Percentiles rank a stretch among this genome's conserved stretches.
Evolutionary conservation across 805 yeast species (phyloP).

Genomic region (Kazachstania africana): DNA sequence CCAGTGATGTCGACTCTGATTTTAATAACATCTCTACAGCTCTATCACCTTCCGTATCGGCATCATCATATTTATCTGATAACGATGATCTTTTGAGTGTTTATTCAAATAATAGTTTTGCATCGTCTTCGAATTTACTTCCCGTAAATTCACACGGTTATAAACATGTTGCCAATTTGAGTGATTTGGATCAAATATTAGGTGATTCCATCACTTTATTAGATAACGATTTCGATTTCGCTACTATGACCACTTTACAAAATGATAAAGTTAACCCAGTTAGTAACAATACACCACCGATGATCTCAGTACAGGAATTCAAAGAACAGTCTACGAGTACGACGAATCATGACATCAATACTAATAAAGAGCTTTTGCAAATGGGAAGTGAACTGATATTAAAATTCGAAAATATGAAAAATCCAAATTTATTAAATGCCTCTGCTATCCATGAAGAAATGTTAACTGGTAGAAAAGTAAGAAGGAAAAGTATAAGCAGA

Average conservation of each 20-base stretch:
- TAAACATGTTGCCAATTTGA: constrained; percentile 14
- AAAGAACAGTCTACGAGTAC: constrained; percentile 5
- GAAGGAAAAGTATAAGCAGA: constrained; percentile 9
- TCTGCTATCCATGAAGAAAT: constrained; percentile 12
- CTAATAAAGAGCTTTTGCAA: background rate
- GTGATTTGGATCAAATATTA: constrained; percentile 12
- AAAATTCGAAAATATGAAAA: background rate
- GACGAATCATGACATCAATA: background rate
- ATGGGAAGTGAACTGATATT: background rate
- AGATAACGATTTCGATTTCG: background rate
- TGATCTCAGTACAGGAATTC: constrained; percentile 18
- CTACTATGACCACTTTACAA: background rate
- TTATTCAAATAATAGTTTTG: constrained; percentile 14
- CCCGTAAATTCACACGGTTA: constrained; percentile 19
- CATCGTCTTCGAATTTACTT: constrained; percentile 9
- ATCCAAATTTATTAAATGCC: background rate
- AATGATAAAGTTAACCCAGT: background rate
- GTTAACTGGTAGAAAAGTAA: constrained; percentile 20
- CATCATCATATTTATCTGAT: too few species aligned
- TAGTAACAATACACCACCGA: constrained; percentile 7
- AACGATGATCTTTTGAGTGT: constrained; percentile 22
- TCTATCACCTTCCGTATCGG: too few species aligned
- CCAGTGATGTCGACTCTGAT: too few species aligned
- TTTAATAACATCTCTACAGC: too few species aligned
- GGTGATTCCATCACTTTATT: constrained; percentile 1